Base-by-base conservation (phyloP, 768 basidiomycete species). In the Amanita jacksonii region DNA sequence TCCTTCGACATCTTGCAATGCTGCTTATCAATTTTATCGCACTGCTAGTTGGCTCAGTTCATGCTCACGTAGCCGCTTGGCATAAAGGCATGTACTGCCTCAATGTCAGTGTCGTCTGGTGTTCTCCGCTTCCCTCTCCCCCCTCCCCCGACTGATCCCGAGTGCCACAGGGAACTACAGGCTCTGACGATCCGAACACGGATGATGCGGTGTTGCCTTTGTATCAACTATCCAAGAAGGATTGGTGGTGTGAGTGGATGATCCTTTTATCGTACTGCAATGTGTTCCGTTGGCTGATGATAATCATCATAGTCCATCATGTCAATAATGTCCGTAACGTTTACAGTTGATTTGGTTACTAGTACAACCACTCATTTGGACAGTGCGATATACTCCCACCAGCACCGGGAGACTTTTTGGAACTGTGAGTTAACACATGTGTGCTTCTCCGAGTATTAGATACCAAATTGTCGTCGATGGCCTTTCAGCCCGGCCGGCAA, bases 401-500 rank as follows among this genome's bases (percentile, higher is more conserved):
- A 12, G 52, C 63, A 2, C 54, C 46, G 1, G 70, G 69, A 15
- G 60, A 63, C 25, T 67, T 64, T 51, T 51, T 74, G 4, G 65
- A 72, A 23, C 48, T 74, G 72, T 72, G 32, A 48, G 69, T 57
- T 42, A n/a, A n/a, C n/a, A n/a, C n/a, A n/a, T n/a, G n/a, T n/a
- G n/a, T n/a, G n/a, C n/a, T n/a, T n/a, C n/a, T n/a, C n/a, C n/a
- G n/a, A n/a, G n/a, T n/a, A n/a, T n/a, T n/a, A n/a, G n/a, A n/a
- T n/a, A n/a, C n/a, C 27, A 6, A 12, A 28, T 28, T 6, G 12
- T 28, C 27, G 23, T 18, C 18, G 1, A 13, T n/a, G n/a, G n/a
- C n/a, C n/a, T n/a, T n/a, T n/a, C 47, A 74, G 74, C 8, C 75
- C 75, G 5, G 75, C 70, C 2, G 73, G 73, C 30, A 58, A 62